Percentiles rank a stretch among this genome's conserved stretches.
phyloP scores from a whole-genome alignment of 768 basidiomycete species.

The Leucocoprinus sp. region DNA sequence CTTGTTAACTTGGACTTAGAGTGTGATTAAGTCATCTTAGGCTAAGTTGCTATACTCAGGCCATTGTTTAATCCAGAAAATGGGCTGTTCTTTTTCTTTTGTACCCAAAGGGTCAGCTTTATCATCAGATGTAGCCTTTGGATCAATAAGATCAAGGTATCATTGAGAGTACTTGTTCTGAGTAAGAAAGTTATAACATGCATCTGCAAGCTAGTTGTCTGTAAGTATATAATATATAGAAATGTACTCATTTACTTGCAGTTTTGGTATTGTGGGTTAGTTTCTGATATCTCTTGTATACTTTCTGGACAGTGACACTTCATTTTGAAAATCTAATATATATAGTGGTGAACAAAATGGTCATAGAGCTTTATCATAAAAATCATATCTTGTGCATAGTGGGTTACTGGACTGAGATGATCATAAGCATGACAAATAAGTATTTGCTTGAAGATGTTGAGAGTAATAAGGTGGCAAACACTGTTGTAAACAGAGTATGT shows the following conservation, averaged over 20 bases:
- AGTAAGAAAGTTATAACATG: constrained; percentile 5
- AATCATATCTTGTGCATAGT: background rate
- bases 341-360: constrained; percentile 12
- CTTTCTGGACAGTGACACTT: constrained; percentile 10
- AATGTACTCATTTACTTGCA: constrained; percentile 10
- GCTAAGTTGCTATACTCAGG: no score
- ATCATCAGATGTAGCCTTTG: constrained; percentile 16
- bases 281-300: background rate
- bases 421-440: background rate
- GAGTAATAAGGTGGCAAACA: constrained; percentile 11
- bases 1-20: no score
- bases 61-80: constrained; percentile 7
- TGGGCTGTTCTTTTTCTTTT: background rate
- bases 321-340: constrained; percentile 6
- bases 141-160: constrained; percentile 6
- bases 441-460: constrained; percentile 4
- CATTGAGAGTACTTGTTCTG: constrained; percentile 2
- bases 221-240: background rate
- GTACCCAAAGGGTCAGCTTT: constrained; percentile 12
- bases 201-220: background rate
- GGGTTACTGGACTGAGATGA: no score
- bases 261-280: constrained; percentile 6
- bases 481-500: constrained; percentile 14
- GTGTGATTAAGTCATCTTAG: no score
- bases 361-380: constrained; percentile 12